These are phyloP conservation scores for Xeromyces bisporus DNA, from an alignment of 495 filamentous ascomycete species.

Conservation along the genomic window DNA sequence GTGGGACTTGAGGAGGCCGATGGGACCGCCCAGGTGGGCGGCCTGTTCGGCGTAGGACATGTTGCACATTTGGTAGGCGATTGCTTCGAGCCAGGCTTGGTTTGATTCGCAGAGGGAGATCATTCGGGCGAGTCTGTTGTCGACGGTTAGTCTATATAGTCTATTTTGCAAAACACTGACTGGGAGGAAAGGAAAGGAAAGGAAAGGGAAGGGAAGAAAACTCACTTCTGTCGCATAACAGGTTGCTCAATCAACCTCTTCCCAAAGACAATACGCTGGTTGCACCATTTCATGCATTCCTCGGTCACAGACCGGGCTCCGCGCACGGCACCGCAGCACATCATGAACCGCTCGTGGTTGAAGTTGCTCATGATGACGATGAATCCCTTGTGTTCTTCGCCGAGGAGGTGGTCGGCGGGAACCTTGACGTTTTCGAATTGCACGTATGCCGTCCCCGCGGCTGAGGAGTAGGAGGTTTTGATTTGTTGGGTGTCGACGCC, in stretches of 20 bases:
- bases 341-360: conserved; percentile 66
- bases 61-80: conserved; percentile 77
- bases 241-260: conserved; percentile 72
- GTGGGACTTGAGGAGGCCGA: conserved; percentile 69
- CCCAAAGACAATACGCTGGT: conserved; percentile 73
- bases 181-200: not conserved
- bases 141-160: conserved; percentile 2
- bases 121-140: conserved; percentile 56
- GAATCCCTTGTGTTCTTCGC: conserved; percentile 76
- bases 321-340: conserved; percentile 47
- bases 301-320: conserved; percentile 54
- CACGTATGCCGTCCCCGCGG: conserved; percentile 65
- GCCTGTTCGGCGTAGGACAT: conserved; percentile 68
- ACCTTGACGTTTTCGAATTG: conserved; percentile 81
- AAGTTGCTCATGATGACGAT: conserved; percentile 79
- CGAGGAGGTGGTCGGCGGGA: conserved; percentile 60
- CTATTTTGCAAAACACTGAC: too few species aligned
- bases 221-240: conserved; percentile 65
- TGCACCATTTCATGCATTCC: conserved; percentile 78
- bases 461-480: conserved; percentile 70
- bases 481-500: conserved; percentile 59
- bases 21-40: conserved; percentile 60
- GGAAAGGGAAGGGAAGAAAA: not conserved
- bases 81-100: conserved; percentile 72
- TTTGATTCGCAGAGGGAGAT: conserved; percentile 65